These are phyloP conservation scores for Penicillium capsulatum DNA, from an alignment of 2,329 filamentous ascomycete species.

Conservation along the genomic window DNA sequence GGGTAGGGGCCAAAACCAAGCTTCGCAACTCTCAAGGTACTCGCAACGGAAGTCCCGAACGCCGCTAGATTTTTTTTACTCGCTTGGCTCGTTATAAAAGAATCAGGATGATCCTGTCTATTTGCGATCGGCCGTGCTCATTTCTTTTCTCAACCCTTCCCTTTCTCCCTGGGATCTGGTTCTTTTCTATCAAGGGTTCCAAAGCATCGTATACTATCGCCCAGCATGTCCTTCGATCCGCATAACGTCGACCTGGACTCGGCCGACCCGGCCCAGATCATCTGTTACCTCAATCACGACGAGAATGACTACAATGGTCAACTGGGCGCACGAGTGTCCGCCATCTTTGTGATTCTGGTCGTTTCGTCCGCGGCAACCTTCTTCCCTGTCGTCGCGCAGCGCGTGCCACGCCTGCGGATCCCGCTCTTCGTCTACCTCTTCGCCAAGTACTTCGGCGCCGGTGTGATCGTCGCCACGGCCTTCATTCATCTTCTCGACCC, in stretches of 20 bases:
- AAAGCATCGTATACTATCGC: background rate
- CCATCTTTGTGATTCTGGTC: conserved; percentile 46
- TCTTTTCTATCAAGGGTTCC: background rate
- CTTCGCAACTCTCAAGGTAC: conserved; percentile 17
- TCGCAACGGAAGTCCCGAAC: conserved; percentile 12
- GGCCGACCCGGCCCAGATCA: conserved; percentile 42
- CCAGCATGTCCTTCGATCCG: conserved; percentile 35
- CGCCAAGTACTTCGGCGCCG: conserved; percentile 46
- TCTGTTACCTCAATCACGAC: conserved; percentile 49
- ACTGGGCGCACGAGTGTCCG: conserved; percentile 42
- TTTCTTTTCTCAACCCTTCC: background rate
- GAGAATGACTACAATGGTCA: conserved; percentile 54
- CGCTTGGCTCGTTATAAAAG: conserved; percentile 12
- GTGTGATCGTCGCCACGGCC: conserved; percentile 47
- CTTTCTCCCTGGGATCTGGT: background rate
- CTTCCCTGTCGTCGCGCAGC: conserved; percentile 48
- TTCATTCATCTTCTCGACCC: conserved; percentile 49
- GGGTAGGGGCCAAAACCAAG: conserved; percentile 7
- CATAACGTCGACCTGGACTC: conserved; percentile 44
- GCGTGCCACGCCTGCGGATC: conserved; percentile 35
- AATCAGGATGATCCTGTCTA: conserved; percentile 2
- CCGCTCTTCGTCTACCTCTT: conserved; percentile 46
- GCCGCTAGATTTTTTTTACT: background rate
- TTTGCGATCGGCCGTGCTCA: background rate
- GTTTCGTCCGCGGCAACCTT: conserved; percentile 41